phyloP scores from a whole-genome alignment of 257 asterid genomes.

The Penstemon davidsonii region DNA sequence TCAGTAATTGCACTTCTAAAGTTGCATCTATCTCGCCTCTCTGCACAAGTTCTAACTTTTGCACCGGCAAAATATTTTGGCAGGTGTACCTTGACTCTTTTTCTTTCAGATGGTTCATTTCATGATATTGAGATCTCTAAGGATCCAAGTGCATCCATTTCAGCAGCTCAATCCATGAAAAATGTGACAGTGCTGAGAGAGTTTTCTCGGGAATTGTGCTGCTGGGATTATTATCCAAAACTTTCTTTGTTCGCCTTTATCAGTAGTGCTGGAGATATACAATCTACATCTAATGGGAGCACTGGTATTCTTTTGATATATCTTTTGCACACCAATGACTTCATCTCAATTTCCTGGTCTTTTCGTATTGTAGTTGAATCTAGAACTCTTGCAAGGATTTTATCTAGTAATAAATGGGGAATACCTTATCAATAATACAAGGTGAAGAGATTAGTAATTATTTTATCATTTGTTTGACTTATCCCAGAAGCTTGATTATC shows the following conservation, averaged over 20 bases:
- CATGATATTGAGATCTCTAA: conserved; percentile 81
- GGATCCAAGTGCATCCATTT: conserved; percentile 77
- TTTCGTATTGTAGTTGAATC: conserved; percentile 22
- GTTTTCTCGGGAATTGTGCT: conserved; percentile 58
- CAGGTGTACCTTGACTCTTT: conserved; percentile 83
- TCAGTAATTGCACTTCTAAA: conserved; percentile 24
- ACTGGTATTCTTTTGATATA: conserved; percentile 37
- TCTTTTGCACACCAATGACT: conserved; percentile 24
- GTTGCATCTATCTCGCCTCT: conserved; percentile 28
- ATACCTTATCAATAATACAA: conserved; percentile 6
- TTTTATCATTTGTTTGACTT: conserved; percentile 18
- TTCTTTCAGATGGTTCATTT: conserved; percentile 79
- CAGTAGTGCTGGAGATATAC: conserved; percentile 49
- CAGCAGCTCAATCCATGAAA: conserved; percentile 49
- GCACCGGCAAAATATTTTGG: conserved; percentile 34
- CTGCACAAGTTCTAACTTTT: conserved; percentile 22
- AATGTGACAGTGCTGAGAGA: conserved; percentile 46
- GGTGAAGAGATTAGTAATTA: conserved; percentile 20
- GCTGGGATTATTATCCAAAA: conserved; percentile 74
- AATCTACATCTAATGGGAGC: conserved; percentile 42
- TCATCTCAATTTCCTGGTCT: not conserved
- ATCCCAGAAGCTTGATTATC: conserved; percentile 18
- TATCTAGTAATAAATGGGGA: conserved; percentile 11
- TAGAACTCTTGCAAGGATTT: conserved; percentile 20
- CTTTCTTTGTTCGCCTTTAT: conserved; percentile 57